Evolutionary conservation across 345 rosid species (phyloP).

Genomic region (Ceriops decandra): DNA sequence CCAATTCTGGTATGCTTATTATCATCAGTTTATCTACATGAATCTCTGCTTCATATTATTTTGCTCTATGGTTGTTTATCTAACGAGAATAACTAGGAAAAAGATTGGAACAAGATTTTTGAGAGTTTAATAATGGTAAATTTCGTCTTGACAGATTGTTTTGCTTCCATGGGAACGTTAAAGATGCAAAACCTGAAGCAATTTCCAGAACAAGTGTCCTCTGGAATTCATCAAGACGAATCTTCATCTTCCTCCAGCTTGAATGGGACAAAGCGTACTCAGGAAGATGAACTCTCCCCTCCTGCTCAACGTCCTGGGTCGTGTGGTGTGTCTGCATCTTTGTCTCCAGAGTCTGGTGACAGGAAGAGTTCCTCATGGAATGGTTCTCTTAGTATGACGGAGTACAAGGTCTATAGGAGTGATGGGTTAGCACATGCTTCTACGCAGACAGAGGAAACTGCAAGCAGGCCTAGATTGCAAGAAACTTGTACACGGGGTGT

Average conservation of each 20-base stretch:
- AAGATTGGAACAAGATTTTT: neutral
- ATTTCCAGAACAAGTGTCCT: constrained; percentile 67
- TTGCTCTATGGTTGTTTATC: neutral
- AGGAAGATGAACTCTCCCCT: constrained; percentile 79
- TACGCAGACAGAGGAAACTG: constrained; percentile 83
- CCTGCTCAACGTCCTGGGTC: constrained; percentile 57
- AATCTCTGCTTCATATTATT: neutral
- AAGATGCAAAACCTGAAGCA: constrained; percentile 33
- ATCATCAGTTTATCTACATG: neutral
- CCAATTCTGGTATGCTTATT: constrained; percentile 50
- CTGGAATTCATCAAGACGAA: constrained; percentile 63
- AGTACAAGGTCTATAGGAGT: constrained; percentile 61
- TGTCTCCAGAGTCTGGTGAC: constrained; percentile 60
- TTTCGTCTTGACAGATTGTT: constrained; percentile 13
- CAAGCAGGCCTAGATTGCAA: constrained; percentile 29
- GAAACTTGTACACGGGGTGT: constrained; percentile 90
- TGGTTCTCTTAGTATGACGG: constrained; percentile 66
- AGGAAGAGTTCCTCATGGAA: constrained; percentile 65
- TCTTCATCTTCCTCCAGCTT: constrained; percentile 74
- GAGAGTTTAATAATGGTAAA: too few relatives aligned
- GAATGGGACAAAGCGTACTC: constrained; percentile 65
- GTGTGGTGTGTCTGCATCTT: constrained; percentile 21
- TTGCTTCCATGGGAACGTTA: constrained; percentile 11
- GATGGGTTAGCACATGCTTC: constrained; percentile 87
- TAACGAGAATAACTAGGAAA: neutral